Evolutionary conservation across 352 stramenopile genomes (phyloP).

Genomic region (Halophytophthora polymorphica): DNA sequence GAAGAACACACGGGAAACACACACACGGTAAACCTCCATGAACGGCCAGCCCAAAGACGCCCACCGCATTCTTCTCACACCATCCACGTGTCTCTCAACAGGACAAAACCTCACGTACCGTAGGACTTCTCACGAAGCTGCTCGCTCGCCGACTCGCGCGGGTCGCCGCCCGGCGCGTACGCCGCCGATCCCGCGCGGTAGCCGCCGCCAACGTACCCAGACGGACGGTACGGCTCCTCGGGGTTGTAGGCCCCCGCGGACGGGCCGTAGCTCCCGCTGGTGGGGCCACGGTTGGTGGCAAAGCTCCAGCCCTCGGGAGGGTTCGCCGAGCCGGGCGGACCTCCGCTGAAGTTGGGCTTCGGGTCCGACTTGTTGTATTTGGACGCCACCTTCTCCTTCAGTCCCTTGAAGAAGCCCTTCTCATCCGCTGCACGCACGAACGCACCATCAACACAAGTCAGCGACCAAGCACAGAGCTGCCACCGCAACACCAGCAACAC

Average conservation of each 20-base stretch:
- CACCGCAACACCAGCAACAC: not conserved
- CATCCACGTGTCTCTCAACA: not conserved
- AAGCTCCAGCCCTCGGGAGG: constrained; percentile 82
- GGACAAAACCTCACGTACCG: constrained; percentile 26
- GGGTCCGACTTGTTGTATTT: constrained; percentile 72
- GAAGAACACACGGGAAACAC: constrained; percentile 1
- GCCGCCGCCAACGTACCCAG: constrained; percentile 37
- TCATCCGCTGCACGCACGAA: constrained; percentile 41
- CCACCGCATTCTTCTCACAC: not conserved
- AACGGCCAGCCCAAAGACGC: not conserved
- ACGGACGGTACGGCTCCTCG: constrained; percentile 72
- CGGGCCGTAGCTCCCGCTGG: constrained; percentile 59
- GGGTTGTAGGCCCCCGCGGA: constrained; percentile 70
- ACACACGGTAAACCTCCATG: not conserved
- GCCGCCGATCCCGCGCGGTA: constrained; percentile 43
- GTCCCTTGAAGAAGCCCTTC: constrained; percentile 84
- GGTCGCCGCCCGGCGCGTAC: constrained; percentile 37
- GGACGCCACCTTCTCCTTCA: constrained; percentile 83
- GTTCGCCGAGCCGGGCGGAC: constrained; percentile 66
- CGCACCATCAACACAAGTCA: constrained; percentile 3
- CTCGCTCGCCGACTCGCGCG: constrained; percentile 54
- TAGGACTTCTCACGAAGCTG: constrained; percentile 81
- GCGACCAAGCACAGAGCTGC: not conserved
- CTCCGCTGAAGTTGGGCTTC: constrained; percentile 51
- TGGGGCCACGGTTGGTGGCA: constrained; percentile 80